phyloP scores from a whole-genome alignment of 2,329 filamentous ascomycete genomes.

The Cadophora sp. region DNA sequence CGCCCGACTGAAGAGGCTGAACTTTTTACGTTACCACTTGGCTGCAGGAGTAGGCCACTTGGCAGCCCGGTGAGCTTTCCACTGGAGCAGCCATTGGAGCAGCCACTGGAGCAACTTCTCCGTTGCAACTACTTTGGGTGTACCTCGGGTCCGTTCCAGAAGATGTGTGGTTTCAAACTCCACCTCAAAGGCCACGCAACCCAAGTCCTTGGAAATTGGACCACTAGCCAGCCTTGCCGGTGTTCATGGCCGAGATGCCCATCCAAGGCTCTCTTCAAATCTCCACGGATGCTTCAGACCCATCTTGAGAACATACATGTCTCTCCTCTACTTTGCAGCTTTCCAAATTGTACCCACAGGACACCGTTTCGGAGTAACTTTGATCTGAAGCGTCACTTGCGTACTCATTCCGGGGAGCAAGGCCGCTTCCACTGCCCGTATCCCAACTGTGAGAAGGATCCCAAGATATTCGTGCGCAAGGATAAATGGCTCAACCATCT shows the following conservation, averaged over 20 bases:
- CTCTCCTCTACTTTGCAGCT: slow-evolving; percentile 21
- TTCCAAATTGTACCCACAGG: slow-evolving; percentile 17
- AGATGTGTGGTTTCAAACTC: slow-evolving; percentile 21
- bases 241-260: slow-evolving; percentile 23
- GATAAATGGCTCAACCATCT: slow-evolving; percentile 28
- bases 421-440: slow-evolving; percentile 15
- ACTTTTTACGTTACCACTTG: neutral
- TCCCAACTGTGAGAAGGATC: slow-evolving; percentile 16
- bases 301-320: slow-evolving; percentile 25
- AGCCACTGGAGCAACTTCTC: slow-evolving; percentile 7
- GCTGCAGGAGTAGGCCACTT: neutral
- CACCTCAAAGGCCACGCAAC: slow-evolving; percentile 15
- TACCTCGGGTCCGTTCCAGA: neutral
- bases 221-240: slow-evolving; percentile 8
- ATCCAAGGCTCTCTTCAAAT: slow-evolving; percentile 27
- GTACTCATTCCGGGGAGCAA: slow-evolving; percentile 18
- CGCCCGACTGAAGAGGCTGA: slow-evolving; percentile 1
- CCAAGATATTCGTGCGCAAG: slow-evolving; percentile 23
- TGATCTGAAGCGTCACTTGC: slow-evolving; percentile 23
- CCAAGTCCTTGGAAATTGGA: slow-evolving; percentile 17
- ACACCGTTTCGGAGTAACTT: slow-evolving; percentile 25
- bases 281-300: slow-evolving; percentile 8
- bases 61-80: neutral
- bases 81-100: too few species aligned
- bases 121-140: slow-evolving; percentile 16